These are phyloP conservation scores for Cladorrhinum sp. DNA, from an alignment of 2,329 filamentous ascomycete species.

Conservation along the genomic window DNA sequence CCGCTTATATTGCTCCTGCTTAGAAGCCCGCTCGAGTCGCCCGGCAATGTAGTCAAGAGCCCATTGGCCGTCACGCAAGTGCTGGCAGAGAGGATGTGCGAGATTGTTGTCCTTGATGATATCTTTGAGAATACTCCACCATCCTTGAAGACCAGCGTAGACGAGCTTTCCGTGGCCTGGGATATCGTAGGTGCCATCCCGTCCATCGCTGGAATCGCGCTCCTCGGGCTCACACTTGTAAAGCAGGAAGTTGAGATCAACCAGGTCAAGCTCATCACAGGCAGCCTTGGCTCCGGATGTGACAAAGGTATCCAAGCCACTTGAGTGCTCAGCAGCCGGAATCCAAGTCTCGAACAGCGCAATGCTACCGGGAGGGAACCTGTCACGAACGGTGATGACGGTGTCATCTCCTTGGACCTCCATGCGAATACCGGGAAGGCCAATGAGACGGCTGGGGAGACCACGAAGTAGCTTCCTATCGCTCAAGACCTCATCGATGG, in stretches of 20 bases:
- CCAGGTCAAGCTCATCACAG: slow-evolving; percentile 69
- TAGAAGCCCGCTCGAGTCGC: slow-evolving; percentile 70
- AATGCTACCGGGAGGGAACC: slow-evolving; percentile 91
- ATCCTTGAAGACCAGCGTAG: slow-evolving; percentile 96
- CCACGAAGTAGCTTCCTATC: slow-evolving; percentile 74
- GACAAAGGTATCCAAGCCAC: slow-evolving; percentile 81
- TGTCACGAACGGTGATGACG: slow-evolving; percentile 73
- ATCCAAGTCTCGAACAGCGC: slow-evolving; percentile 97
- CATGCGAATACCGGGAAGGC: slow-evolving; percentile 70
- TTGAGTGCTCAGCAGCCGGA: slow-evolving; percentile 77
- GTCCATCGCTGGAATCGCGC: slow-evolving; percentile 71
- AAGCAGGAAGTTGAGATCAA: slow-evolving; percentile 86
- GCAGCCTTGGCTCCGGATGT: slow-evolving; percentile 77
- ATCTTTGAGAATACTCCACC: slow-evolving; percentile 88
- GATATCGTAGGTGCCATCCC: slow-evolving; percentile 85
- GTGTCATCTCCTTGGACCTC: slow-evolving; percentile 72
- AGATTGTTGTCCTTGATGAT: slow-evolving; percentile 88
- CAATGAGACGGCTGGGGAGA: slow-evolving; percentile 76
- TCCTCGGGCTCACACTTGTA: slow-evolving; percentile 91
- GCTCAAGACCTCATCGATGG: slow-evolving; percentile 59
- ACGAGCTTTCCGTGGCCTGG: slow-evolving; percentile 81
- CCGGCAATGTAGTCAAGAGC: slow-evolving; percentile 82
- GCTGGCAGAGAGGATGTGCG: slow-evolving; percentile 88
- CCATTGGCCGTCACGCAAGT: slow-evolving; percentile 89
- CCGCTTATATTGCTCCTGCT: slow-evolving; percentile 58